These are phyloP conservation scores for Wallacemonas collosoma DNA, from an alignment of 208 protist species.

Conservation along the genomic window DNA sequence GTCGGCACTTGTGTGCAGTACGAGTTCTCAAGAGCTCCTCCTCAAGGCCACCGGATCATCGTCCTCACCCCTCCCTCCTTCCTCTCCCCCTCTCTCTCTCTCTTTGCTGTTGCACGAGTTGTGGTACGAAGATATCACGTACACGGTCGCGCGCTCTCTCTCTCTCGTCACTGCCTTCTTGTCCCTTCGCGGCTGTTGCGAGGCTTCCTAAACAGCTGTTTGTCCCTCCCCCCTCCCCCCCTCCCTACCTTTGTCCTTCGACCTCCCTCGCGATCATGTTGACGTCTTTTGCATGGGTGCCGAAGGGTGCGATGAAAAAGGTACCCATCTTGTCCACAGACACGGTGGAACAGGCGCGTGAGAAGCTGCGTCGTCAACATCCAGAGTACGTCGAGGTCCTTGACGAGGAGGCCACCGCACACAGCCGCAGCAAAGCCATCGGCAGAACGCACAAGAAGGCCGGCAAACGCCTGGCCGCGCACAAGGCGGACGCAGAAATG, in stretches of 20 bases:
- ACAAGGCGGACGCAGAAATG: conserved; percentile 18
- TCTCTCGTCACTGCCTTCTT: not conserved
- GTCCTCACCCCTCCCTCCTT: not conserved
- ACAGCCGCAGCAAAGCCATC: too few species aligned
- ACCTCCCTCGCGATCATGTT: conserved; percentile 44
- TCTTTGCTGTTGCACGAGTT: not conserved
- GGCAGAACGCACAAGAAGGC: not conserved
- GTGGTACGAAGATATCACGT: not conserved
- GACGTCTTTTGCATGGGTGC: conserved; percentile 84
- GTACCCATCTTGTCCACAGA: conserved; percentile 83
- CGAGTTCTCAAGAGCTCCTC: too few species aligned
- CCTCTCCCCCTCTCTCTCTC: not conserved
- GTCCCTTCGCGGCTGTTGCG: too few species aligned
- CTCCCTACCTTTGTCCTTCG: not conserved
- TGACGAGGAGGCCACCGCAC: conserved; percentile 13
- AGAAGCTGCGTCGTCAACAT: conserved; percentile 73
- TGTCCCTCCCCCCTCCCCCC: too few species aligned
- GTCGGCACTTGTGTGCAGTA: too few species aligned
- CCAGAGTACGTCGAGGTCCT: conserved; percentile 68
- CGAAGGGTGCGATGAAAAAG: conserved; percentile 84
- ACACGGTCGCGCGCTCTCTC: not conserved
- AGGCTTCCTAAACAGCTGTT: too few species aligned
- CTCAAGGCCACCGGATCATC: not conserved
- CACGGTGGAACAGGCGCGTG: conserved; percentile 55
- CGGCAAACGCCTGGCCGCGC: not conserved